phyloP scores from a whole-genome alignment of 2,329 filamentous ascomycete species.

The Beauveria brongniartii region DNA sequence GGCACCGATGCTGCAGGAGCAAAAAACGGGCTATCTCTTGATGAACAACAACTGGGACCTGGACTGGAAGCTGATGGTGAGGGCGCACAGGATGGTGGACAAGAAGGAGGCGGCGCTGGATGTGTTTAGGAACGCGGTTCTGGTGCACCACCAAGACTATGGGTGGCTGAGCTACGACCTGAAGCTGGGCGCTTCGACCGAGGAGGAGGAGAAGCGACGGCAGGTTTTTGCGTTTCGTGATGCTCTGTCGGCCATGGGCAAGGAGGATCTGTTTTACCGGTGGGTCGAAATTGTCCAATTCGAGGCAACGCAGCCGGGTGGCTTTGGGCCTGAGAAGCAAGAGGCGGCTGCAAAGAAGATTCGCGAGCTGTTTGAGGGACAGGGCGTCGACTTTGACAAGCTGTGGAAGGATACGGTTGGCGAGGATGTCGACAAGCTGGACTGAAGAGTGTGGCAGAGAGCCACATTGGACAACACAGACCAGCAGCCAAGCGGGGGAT shows the following conservation, averaged over 20 bases:
- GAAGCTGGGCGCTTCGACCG: slow-evolving; percentile 42
- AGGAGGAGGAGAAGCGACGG: slow-evolving; percentile 56
- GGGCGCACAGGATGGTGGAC: slow-evolving; percentile 62
- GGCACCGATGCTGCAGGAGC: slow-evolving; percentile 53
- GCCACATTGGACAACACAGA: neutral
- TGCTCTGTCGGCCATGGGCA: slow-evolving; percentile 64
- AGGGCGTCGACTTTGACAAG: slow-evolving; percentile 74
- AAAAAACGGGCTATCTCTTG: slow-evolving; percentile 82
- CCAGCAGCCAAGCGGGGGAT: neutral
- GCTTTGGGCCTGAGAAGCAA: slow-evolving; percentile 70
- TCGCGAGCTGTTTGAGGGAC: slow-evolving; percentile 62
- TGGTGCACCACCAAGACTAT: slow-evolving; percentile 58
- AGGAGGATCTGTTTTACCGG: slow-evolving; percentile 82
- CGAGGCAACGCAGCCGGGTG: slow-evolving; percentile 70
- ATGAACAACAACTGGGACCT: slow-evolving; percentile 82
- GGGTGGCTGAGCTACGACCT: slow-evolving; percentile 58
- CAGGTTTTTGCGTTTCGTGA: slow-evolving; percentile 79
- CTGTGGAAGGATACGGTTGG: slow-evolving; percentile 63
- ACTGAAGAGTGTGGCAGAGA: neutral
- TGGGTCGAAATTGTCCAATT: slow-evolving; percentile 92
- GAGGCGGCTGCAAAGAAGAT: slow-evolving; percentile 64
- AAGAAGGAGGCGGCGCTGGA: slow-evolving; percentile 50
- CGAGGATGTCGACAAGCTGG: slow-evolving; percentile 14
- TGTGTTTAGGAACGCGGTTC: slow-evolving; percentile 63
- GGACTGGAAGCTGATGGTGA: slow-evolving; percentile 74